These are phyloP conservation scores for Oligophagozyma castellii DNA, from an alignment of 1,139 yeast genomes.

Conservation along the genomic window DNA sequence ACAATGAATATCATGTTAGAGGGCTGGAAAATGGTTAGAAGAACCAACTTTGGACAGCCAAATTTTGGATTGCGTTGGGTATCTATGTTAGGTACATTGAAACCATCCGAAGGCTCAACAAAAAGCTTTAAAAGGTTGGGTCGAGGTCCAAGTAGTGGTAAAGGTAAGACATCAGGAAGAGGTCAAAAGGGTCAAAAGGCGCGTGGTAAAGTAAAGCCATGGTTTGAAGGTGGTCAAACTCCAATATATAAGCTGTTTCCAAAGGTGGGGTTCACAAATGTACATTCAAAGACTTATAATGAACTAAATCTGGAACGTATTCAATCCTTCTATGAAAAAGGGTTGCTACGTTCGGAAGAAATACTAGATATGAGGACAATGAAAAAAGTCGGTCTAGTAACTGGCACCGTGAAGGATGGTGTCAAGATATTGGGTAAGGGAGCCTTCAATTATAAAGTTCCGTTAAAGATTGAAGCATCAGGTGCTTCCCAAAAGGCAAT, in stretches of 20 bases:
- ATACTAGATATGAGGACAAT: conserved; percentile 50
- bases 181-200: conserved; percentile 99
- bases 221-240: conserved; percentile 99
- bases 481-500: conserved; percentile 70
- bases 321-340: conserved; percentile 48
- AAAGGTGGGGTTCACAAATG: conserved; percentile 71
- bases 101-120: conserved; percentile 28
- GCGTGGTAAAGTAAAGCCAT: conserved; percentile 74
- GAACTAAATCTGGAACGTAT: conserved; percentile 47
- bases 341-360: conserved; percentile 52
- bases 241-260: conserved; percentile 85
- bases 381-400: conserved; percentile 54
- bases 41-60: too few relatives aligned
- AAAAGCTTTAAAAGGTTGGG: conserved; percentile 60
- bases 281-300: conserved; percentile 34
- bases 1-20: too few relatives aligned
- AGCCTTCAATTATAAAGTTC: conserved; percentile 38
- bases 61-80: too few relatives aligned
- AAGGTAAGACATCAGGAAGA: conserved; percentile 89
- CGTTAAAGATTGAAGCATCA: conserved; percentile 67
- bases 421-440: conserved; percentile 72
- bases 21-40: too few relatives aligned
- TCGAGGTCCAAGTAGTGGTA: conserved; percentile 92
- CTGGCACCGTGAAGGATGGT: conserved; percentile 65
- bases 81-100: conserved; percentile 7